A percentile compares a stretch with the other conserved stretches of the same genome.
phyloP scores from a whole-genome alignment of 2,329 filamentous ascomycete species.

The Aspergillus carbonarius region DNA sequence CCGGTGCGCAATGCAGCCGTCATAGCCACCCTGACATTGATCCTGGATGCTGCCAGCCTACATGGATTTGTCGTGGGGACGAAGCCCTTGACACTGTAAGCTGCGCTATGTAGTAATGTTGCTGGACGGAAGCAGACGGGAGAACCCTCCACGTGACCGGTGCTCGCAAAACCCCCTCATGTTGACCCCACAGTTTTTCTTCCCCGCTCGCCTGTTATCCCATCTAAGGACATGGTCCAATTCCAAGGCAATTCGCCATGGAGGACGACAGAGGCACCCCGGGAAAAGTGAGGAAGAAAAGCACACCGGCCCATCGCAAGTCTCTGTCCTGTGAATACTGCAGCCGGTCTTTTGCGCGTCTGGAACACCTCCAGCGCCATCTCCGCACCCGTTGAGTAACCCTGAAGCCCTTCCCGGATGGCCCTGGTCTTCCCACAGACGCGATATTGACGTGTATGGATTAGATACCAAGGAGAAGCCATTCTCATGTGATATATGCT shows the following conservation, averaged over 20 bases:
- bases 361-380: slow-evolving; percentile 53
- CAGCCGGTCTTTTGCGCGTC: slow-evolving; percentile 48
- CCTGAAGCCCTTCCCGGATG: slow-evolving; percentile 23
- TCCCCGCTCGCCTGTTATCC: slow-evolving; percentile 36
- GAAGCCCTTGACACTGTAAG: not conserved
- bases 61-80: not conserved
- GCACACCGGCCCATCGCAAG: slow-evolving; percentile 42
- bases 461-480: slow-evolving; percentile 52
- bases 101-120: not conserved
- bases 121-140: not conserved
- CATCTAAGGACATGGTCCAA: slow-evolving; percentile 26
- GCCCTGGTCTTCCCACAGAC: not conserved
- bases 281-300: slow-evolving; percentile 44
- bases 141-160: slow-evolving; percentile 18
- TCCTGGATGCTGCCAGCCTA: not conserved
- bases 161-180: slow-evolving; percentile 24
- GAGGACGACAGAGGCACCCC: slow-evolving; percentile 39
- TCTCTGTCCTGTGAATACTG: slow-evolving; percentile 51
- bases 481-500: slow-evolving; percentile 51
- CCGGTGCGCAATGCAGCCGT: not conserved
- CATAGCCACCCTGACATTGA: not conserved
- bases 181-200: slow-evolving; percentile 38
- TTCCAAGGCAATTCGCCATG: slow-evolving; percentile 33
- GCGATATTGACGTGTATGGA: slow-evolving; percentile 24
- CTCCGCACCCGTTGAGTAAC: slow-evolving; percentile 51